phyloP scores from a whole-genome alignment of 306 rosid genomes.

The Fragaria vesca region DNA sequence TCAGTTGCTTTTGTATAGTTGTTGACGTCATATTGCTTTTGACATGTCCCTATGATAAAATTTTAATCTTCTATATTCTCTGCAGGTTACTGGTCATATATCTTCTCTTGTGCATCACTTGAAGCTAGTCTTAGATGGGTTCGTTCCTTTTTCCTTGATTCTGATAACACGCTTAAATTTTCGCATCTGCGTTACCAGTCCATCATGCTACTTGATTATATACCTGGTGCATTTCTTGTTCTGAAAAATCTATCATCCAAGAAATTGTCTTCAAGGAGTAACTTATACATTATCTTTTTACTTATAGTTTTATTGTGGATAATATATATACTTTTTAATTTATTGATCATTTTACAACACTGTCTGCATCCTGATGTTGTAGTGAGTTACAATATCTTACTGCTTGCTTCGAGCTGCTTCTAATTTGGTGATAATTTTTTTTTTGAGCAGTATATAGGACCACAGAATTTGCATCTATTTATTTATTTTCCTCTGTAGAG shows the following conservation, averaged over 20 bases:
- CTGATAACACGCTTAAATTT: not conserved
- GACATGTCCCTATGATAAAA: not conserved
- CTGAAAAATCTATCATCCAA: not conserved
- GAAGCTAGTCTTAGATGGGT: slow-evolving; percentile 98
- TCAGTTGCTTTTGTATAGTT: not conserved
- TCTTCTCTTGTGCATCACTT: slow-evolving; percentile 98
- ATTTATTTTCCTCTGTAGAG: not conserved
- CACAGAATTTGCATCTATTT: not conserved
- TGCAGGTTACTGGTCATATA: slow-evolving; percentile 92
- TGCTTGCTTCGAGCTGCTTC: not conserved
- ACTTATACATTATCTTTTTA: not conserved
- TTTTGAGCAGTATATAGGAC: not conserved
- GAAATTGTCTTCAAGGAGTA: not conserved
- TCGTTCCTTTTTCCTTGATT: slow-evolving; percentile 29
- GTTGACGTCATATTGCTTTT: not conserved
- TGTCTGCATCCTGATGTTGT: not conserved
- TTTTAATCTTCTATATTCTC: slow-evolving; percentile 12
- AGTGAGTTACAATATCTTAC: not conserved
- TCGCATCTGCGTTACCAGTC: not conserved
- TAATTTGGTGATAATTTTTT: not conserved
- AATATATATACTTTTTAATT: not conserved
- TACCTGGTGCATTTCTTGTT: not conserved
- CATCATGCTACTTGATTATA: not conserved
- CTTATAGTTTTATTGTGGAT: no score
- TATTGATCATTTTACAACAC: not conserved